Evolutionary conservation across 202 grass and related monocot species (phyloP).

Genomic region (Brachypodium distachyon): DNA sequence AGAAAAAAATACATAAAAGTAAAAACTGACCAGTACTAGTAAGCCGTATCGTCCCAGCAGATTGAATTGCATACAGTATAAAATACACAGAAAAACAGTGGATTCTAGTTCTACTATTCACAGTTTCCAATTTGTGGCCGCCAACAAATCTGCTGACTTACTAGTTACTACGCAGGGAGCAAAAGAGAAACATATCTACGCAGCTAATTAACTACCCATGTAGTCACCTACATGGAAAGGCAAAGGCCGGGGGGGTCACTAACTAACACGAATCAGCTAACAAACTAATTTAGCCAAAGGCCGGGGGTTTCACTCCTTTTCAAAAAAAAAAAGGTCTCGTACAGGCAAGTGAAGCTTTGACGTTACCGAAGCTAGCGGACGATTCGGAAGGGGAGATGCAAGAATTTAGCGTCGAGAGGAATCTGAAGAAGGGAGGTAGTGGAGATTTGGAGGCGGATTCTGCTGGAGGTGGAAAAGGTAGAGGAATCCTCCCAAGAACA

Average conservation of each 20-base stretch:
- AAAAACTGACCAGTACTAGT: too few species aligned
- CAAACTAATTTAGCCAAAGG: background rate
- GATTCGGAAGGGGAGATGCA: background rate
- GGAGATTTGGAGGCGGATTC: conserved; percentile 4
- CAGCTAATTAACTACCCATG: background rate
- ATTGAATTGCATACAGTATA: background rate
- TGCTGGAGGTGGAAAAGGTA: background rate
- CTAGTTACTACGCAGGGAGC: background rate
- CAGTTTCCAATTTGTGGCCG: background rate
- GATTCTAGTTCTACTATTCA: background rate
- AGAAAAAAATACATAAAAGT: too few species aligned
- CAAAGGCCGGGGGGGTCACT: too few species aligned
- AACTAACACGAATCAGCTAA: too few species aligned
- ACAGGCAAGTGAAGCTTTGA: background rate
- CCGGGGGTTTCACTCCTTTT: too few species aligned
- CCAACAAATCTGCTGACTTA: too few species aligned
- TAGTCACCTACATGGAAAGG: too few species aligned
- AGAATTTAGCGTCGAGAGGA: background rate
- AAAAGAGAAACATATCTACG: background rate
- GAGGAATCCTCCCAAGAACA: background rate
- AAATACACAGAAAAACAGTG: background rate
- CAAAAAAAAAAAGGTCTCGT: too few species aligned
- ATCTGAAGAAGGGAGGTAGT: background rate
- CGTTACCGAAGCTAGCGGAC: background rate
- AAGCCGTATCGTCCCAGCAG: too few species aligned